Conservation (phyloP, 2,329 filamentous ascomycete species). For the Corinectria fuckeliana region DNA sequence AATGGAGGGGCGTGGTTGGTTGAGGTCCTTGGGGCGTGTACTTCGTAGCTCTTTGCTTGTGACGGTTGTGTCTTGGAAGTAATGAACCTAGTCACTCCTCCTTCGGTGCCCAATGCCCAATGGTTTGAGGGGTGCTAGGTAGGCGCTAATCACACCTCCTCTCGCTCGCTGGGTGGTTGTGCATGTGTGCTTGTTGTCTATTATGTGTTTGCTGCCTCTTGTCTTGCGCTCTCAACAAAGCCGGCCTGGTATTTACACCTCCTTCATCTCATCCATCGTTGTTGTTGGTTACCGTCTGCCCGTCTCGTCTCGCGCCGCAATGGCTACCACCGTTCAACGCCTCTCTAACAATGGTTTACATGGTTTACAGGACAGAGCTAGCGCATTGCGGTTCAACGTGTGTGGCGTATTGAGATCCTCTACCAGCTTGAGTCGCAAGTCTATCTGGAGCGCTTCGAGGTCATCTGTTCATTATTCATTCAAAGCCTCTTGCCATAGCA, state of each 20-base stretch:
- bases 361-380: neutral
- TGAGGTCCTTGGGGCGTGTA: slow-evolving; percentile 23
- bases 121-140: slow-evolving; percentile 23
- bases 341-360: neutral
- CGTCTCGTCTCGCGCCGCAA: neutral
- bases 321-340: neutral
- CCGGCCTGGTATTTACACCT: neutral
- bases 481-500: too few species aligned
- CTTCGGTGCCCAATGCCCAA: slow-evolving; percentile 29
- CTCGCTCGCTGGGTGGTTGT: neutral
- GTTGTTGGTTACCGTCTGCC: neutral
- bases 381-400: neutral
- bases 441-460: neutral
- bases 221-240: slow-evolving; percentile 2
- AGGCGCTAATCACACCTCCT: slow-evolving; percentile 16
- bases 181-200: neutral
- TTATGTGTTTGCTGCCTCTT: slow-evolving; percentile 6
- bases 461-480: neutral
- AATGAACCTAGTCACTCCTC: slow-evolving; percentile 26
- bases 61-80: slow-evolving; percentile 35
- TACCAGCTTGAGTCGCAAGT: too few species aligned
- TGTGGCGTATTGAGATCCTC: neutral
- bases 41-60: slow-evolving; percentile 26
- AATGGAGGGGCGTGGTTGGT: neutral
- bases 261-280: neutral